Conservation (phyloP, 192 early-diverging fungal species). For the Coemansia sp. region DNA sequence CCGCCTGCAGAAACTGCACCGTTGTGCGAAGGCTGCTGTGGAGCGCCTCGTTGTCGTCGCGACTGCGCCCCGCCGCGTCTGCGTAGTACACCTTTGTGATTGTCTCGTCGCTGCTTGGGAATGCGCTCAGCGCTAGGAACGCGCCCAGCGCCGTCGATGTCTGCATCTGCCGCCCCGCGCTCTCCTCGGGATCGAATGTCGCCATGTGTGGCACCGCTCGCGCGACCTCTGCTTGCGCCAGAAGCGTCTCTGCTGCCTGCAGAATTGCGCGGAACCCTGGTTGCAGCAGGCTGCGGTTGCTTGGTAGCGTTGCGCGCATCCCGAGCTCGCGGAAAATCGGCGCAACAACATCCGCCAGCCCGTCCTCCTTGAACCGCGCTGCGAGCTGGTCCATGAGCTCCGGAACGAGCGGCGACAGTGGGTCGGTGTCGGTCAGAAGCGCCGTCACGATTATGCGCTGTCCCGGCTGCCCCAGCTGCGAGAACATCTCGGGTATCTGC, state of each 20-base stretch:
- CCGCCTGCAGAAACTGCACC: slow-evolving; percentile 57
- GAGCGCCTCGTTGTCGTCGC: slow-evolving; percentile 56
- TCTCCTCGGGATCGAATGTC: slow-evolving; percentile 36
- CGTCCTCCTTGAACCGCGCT: slow-evolving; percentile 34
- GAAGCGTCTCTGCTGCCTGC: slow-evolving; percentile 34
- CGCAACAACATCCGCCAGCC: slow-evolving; percentile 36
- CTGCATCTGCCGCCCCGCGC: slow-evolving; percentile 35
- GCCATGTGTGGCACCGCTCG: slow-evolving; percentile 34
- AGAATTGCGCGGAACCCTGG: slow-evolving; percentile 49
- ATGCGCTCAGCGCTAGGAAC: slow-evolving; percentile 43
- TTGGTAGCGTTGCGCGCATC: slow-evolving; percentile 21
- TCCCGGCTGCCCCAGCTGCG: slow-evolving; percentile 55
- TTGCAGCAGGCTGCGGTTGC: slow-evolving; percentile 41
- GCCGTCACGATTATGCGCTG: slow-evolving; percentile 19
- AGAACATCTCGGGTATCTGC: slow-evolving; percentile 88
- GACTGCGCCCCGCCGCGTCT: slow-evolving; percentile 58
- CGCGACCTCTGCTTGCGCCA: slow-evolving; percentile 19
- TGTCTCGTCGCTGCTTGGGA: slow-evolving; percentile 29
- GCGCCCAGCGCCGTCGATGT: slow-evolving; percentile 39
- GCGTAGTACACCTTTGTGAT: slow-evolving; percentile 32
- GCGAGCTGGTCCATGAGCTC: slow-evolving; percentile 25
- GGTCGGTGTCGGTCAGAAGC: slow-evolving; percentile 20
- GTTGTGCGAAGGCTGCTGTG: slow-evolving; percentile 62
- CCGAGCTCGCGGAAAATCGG: slow-evolving; percentile 35
- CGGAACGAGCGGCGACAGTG: neutral